phyloP scores from a whole-genome alignment of 352 stramenopile genomes.

The Globisporangium rhizosaccharum region DNA sequence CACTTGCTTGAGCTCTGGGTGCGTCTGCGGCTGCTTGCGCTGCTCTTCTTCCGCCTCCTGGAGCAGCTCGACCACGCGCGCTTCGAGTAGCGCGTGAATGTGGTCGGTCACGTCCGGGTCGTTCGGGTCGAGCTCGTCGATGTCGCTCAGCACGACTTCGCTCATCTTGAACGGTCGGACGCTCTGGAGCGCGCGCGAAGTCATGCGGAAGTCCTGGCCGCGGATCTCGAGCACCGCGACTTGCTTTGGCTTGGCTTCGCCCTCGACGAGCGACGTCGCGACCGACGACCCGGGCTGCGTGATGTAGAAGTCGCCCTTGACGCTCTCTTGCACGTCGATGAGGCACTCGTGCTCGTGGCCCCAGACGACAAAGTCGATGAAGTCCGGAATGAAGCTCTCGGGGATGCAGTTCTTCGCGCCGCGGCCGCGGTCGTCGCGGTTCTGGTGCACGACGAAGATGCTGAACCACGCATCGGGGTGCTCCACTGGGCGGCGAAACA shows the following conservation, averaged over 20 bases:
- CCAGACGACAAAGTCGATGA: conserved; percentile 97
- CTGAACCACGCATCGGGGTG: conserved; percentile 92
- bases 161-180: conserved; percentile 93
- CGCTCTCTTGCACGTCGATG: conserved; percentile 91
- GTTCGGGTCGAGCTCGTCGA: conserved; percentile 88
- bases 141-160: conserved; percentile 84
- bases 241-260: conserved; percentile 82
- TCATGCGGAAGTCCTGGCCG: conserved; percentile 88
- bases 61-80: conserved; percentile 64
- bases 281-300: conserved; percentile 96
- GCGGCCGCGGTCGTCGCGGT: conserved; percentile 90
- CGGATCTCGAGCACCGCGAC: conserved; percentile 88
- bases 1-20: conserved; percentile 41
- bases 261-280: conserved; percentile 92
- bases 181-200: conserved; percentile 74
- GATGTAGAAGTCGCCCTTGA: conserved; percentile 96
- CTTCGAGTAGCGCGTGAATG: conserved; percentile 63
- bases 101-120: conserved; percentile 78
- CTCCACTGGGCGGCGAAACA: conserved; percentile 87
- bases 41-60: conserved; percentile 48
- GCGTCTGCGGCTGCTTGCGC: conserved; percentile 18
- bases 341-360: conserved; percentile 98
- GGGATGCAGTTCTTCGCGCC: conserved; percentile 96
- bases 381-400: conserved; percentile 97
- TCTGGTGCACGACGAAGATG: conserved; percentile 99